Evolutionary conservation across 23 red algal genomes (phyloP).

Genomic region (Agarophyton chilense): DNA sequence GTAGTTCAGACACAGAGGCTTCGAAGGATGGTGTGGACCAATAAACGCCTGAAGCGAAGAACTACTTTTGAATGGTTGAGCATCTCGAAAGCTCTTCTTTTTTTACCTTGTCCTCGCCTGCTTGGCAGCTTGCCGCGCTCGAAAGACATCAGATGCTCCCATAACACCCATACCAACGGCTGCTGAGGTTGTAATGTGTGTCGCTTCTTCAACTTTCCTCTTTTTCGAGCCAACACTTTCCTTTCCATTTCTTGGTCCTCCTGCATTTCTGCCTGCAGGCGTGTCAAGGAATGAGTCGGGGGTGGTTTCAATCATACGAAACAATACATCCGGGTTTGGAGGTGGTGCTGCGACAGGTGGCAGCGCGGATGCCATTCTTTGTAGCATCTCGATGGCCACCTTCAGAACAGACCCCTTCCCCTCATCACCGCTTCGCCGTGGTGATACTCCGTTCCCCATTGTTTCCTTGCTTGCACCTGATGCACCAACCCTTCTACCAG

Average conservation of each 20-base stretch:
- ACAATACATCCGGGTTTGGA: slow-evolving; percentile 49
- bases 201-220: slow-evolving; percentile 29
- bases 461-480: slow-evolving; percentile 30
- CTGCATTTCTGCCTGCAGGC: slow-evolving; percentile 36
- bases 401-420: slow-evolving; percentile 28
- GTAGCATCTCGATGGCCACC: slow-evolving; percentile 29
- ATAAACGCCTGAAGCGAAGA: too few species aligned
- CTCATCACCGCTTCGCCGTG: slow-evolving; percentile 14
- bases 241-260: slow-evolving; percentile 38
- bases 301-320: slow-evolving; percentile 63
- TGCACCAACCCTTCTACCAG: slow-evolving; percentile 44
- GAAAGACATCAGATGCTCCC: slow-evolving; percentile 67
- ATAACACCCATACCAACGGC: neutral
- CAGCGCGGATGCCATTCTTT: slow-evolving; percentile 42
- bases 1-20: too few species aligned
- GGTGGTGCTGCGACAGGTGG: slow-evolving; percentile 37
- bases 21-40: too few species aligned
- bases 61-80: too few species aligned
- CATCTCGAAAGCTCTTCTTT: neutral
- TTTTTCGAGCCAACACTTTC: slow-evolving; percentile 38
- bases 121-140: slow-evolving; percentile 76
- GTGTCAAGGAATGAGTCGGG: slow-evolving; percentile 59
- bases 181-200: neutral
- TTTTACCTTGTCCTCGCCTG: slow-evolving; percentile 63
- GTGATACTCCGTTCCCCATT: slow-evolving; percentile 2